Evolutionary conservation across 192 early-diverging fungal genomes (phyloP), one percentile per base, ranked within the genome.

Genomic region (Phycomyces nitens): DNA sequence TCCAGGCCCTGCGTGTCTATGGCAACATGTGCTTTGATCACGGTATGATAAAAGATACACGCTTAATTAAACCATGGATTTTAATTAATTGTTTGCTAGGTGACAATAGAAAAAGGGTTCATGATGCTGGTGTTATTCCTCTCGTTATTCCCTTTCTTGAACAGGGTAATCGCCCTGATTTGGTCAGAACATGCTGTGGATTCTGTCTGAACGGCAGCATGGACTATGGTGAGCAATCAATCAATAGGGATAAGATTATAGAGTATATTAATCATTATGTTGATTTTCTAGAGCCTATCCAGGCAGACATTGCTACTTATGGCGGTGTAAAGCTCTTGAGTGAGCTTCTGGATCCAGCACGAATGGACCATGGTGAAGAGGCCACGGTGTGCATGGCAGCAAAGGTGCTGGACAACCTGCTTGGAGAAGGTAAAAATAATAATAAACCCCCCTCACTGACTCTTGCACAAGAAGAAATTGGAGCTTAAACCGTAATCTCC

Each of bases 11-110:
- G 50, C 73, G 83, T 40, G 73, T 72, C 2, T 60, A 82, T 18
- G 83, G 76, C 27, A 85, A 85, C 41, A 57, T 82, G 8, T 85
- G 81, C 34, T 75, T 85, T 56, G 74, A 80, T 64, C 72, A 79
- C 61, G 78, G 83, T 82, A 78, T 65, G 43, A 12, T 14, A 47
- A 53, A 7, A 39, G 18, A n/a, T n/a, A n/a, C n/a, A n/a, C n/a
- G n/a, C n/a, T n/a, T n/a, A n/a, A n/a, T n/a, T n/a, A n/a, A n/a
- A n/a, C n/a, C n/a, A n/a, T n/a, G n/a, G n/a, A n/a, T n/a, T n/a
- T n/a, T n/a, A n/a, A n/a, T n/a, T n/a, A n/a, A n/a, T n/a, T n/a
- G n/a, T n/a, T n/a, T n/a, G n/a, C n/a, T n/a, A 84, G 83, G 82
- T 51, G 66, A 52, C 3, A 84, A 82, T 62, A 68, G 83, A 16